phyloP scores from a whole-genome alignment of 306 rosid species.

The Vigna radiata region DNA sequence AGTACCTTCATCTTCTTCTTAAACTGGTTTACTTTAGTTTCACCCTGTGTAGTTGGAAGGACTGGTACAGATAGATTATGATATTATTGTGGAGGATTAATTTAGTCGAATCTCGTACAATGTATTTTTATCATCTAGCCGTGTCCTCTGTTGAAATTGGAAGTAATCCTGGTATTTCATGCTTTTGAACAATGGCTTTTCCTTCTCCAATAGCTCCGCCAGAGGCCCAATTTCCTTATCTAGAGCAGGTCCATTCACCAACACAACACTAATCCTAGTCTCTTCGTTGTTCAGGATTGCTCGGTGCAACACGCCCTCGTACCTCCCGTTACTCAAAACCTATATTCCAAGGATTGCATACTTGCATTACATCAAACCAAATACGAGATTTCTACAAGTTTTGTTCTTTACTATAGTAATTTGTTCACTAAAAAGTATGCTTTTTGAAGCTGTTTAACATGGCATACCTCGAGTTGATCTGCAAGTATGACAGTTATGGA shows the following conservation, averaged over 20 bases:
- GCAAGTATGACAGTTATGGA: slow-evolving; percentile 55
- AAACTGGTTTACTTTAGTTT: no score
- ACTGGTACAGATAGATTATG: neutral
- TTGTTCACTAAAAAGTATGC: no score
- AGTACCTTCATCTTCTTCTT: no score
- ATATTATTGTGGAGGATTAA: slow-evolving; percentile 18
- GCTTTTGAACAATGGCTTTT: slow-evolving; percentile 42
- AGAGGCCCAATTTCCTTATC: slow-evolving; percentile 53
- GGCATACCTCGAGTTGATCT: slow-evolving; percentile 72
- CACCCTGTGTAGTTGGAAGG: no score
- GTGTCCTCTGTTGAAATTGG: slow-evolving; percentile 42
- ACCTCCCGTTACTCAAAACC: slow-evolving; percentile 61
- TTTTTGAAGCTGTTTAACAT: no score
- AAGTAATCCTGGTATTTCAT: slow-evolving; percentile 46
- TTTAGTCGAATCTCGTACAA: slow-evolving; percentile 34
- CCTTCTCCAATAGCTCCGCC: slow-evolving; percentile 44
- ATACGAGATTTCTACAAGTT: no score
- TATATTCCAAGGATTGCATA: neutral
- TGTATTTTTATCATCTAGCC: slow-evolving; percentile 2
- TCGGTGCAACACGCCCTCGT: slow-evolving; percentile 52
- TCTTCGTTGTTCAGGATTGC: slow-evolving; percentile 52
- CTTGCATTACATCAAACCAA: no score
- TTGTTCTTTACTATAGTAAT: no score
- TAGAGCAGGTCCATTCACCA: slow-evolving; percentile 53
- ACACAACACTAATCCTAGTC: slow-evolving; percentile 51